phyloP scores from a whole-genome alignment of 306 rosid species.

The Canavalia ensiformis region DNA sequence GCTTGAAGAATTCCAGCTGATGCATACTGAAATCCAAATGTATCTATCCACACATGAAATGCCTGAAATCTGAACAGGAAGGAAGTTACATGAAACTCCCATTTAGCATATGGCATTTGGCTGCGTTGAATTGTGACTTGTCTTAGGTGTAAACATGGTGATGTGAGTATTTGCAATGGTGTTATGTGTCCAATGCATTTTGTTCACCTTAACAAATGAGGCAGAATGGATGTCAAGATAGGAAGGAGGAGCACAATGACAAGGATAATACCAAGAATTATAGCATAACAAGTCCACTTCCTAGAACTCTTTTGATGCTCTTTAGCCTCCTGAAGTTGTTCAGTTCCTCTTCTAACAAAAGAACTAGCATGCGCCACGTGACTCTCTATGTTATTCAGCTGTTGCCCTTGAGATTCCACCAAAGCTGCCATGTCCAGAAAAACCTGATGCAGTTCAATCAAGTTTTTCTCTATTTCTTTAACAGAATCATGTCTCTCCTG shows the following conservation, averaged over 20 bases:
- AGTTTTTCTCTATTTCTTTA: constrained; percentile 87
- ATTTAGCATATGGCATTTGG: too few species aligned
- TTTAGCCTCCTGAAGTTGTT: constrained; percentile 74
- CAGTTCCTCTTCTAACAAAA: constrained; percentile 82
- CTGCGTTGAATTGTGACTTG: too few species aligned
- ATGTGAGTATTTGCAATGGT: too few species aligned
- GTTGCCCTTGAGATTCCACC: constrained; percentile 90
- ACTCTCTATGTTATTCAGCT: constrained; percentile 82
- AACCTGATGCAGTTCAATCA: constrained; percentile 84
- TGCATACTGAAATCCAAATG: too few species aligned
- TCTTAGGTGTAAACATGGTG: too few species aligned
- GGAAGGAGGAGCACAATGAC: constrained; percentile 66
- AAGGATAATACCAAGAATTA: constrained; percentile 53
- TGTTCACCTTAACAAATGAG: constrained; percentile 38
- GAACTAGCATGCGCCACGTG: constrained; percentile 86
- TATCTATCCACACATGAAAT: too few species aligned
- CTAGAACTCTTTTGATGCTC: constrained; percentile 73
- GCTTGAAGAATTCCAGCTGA: background rate
- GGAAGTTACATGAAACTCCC: too few species aligned
- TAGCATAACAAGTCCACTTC: constrained; percentile 79
- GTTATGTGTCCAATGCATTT: too few species aligned
- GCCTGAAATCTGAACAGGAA: too few species aligned
- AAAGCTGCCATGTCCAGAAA: constrained; percentile 94
- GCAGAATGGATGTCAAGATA: constrained; percentile 45
- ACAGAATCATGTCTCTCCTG: constrained; percentile 93